Percentiles rank a stretch among this genome's conserved stretches.
phyloP scores from a whole-genome alignment of 768 basidiomycete genomes.

The Filobasidium floriforme region DNA sequence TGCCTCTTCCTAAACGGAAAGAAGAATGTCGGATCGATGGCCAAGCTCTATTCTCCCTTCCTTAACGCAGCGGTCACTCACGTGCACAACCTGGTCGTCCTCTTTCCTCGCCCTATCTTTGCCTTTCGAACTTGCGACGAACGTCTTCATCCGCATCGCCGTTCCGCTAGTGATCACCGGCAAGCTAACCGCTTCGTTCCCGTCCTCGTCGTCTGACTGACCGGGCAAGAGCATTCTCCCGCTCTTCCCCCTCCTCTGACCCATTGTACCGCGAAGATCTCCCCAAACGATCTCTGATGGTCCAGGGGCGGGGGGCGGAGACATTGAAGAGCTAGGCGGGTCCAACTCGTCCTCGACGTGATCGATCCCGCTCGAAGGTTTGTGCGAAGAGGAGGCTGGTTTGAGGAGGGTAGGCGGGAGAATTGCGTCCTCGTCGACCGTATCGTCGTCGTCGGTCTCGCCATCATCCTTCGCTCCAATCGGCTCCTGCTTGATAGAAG shows the following conservation, averaged over 20 bases:
- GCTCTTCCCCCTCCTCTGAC: background rate
- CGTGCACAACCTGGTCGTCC: conserved; percentile 1
- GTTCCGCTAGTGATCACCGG: background rate
- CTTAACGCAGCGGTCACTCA: background rate
- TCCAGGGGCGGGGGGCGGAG: background rate
- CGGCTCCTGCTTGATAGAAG: background rate
- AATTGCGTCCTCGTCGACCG: conserved; percentile 2
- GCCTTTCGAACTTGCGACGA: background rate
- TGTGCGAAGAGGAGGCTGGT: background rate
- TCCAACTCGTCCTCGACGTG: background rate
- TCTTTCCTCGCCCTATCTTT: background rate
- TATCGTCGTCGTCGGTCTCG: background rate
- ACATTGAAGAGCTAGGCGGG: background rate
- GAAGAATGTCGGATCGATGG: background rate
- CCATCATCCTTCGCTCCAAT: background rate
- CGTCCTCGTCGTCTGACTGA: conserved; percentile 18
- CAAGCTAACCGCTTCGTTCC: background rate
- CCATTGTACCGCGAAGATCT: background rate
- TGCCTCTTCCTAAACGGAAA: conserved; percentile 8
- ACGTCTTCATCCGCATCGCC: background rate
- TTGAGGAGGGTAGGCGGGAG: background rate
- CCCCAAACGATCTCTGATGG: background rate
- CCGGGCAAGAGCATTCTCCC: background rate
- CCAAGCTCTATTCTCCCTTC: background rate
- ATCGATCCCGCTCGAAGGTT: background rate